Percentiles rank a stretch among this genome's conserved stretches.
phyloP scores from a whole-genome alignment of 1,284 basidiomycete genomes.

The Coriolopsis trogii region DNA sequence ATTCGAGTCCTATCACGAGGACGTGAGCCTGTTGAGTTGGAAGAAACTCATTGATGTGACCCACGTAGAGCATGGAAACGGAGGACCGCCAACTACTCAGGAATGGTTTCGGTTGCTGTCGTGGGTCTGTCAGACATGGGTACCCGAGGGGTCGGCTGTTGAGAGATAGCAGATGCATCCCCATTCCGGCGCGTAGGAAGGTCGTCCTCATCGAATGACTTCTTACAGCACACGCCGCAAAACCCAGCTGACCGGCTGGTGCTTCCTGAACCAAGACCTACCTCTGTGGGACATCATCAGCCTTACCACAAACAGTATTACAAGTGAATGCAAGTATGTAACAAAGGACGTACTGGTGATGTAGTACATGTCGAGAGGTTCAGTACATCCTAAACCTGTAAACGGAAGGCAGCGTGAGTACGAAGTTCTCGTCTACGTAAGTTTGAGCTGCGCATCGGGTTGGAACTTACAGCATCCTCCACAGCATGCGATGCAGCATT shows the following conservation, averaged over 20 bases:
- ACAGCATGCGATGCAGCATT: conserved; percentile 16
- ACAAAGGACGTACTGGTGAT: conserved; percentile 8
- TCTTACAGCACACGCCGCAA: conserved; percentile 21
- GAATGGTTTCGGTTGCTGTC: not conserved
- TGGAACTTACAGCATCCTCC: conserved; percentile 23
- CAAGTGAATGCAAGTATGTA: not conserved
- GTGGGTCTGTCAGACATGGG: conserved; percentile 18
- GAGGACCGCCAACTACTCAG: not conserved
- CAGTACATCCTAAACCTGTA: conserved; percentile 17
- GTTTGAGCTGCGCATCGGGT: no score
- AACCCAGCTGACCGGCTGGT: conserved; percentile 16
- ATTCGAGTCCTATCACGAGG: no score
- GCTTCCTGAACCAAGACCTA: conserved; percentile 6
- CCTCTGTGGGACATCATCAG: not conserved
- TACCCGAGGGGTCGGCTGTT: conserved; percentile 14
- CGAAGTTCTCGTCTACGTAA: not conserved
- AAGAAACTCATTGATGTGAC: not conserved
- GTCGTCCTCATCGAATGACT: conserved; percentile 27
- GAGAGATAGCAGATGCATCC: not conserved
- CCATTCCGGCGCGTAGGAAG: conserved; percentile 7
- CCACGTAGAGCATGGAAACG: not conserved
- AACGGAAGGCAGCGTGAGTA: not conserved
- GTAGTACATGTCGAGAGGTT: conserved; percentile 12
- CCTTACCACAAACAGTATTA: not conserved
- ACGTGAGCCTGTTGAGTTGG: not conserved